Percentiles rank a stretch among this genome's conserved stretches.
Conservation (phyloP, 2,329 filamentous ascomycete species). For the Curvularia verruculosa region DNA sequence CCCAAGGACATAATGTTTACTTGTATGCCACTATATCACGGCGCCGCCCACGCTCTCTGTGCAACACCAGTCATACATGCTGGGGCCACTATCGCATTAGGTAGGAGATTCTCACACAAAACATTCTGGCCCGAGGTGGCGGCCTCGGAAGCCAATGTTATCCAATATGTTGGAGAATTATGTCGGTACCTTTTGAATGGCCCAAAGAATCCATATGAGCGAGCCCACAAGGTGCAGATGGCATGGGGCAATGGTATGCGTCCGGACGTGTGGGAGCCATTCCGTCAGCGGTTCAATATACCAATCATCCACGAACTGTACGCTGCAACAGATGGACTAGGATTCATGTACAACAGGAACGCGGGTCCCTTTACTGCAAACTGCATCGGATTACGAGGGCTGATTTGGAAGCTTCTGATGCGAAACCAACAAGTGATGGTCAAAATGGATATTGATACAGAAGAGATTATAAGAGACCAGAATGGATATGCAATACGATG, state of each 20-base stretch:
- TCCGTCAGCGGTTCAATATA: constrained; percentile 49
- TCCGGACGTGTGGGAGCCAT: constrained; percentile 51
- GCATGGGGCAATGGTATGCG: constrained; percentile 53
- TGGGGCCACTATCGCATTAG: constrained; percentile 40
- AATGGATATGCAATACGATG: constrained; percentile 45
- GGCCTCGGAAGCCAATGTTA: constrained; percentile 35
- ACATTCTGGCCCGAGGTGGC: constrained; percentile 50
- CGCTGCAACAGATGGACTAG: constrained; percentile 49
- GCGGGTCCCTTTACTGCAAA: constrained; percentile 42
- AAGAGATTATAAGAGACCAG: constrained; percentile 45
- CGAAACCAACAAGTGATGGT: constrained; percentile 40
- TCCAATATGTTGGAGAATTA: constrained; percentile 49
- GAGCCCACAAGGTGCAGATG: constrained; percentile 40
- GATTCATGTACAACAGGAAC: constrained; percentile 42
- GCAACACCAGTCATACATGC: constrained; percentile 38
- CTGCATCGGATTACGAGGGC: constrained; percentile 44
- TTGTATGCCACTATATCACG: constrained; percentile 49
- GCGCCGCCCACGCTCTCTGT: constrained; percentile 42
- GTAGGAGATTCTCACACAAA: constrained; percentile 43
- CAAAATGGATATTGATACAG: constrained; percentile 48
- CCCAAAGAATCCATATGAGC: constrained; percentile 40
- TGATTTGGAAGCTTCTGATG: constrained; percentile 44
- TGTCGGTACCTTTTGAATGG: constrained; percentile 47
- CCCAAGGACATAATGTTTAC: constrained; percentile 43
- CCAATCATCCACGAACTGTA: constrained; percentile 50